A percentile compares a stretch with the other conserved stretches of the same genome.
Conservation (phyloP, 768 basidiomycete species). For the Xerocomellus amylosporus region DNA sequence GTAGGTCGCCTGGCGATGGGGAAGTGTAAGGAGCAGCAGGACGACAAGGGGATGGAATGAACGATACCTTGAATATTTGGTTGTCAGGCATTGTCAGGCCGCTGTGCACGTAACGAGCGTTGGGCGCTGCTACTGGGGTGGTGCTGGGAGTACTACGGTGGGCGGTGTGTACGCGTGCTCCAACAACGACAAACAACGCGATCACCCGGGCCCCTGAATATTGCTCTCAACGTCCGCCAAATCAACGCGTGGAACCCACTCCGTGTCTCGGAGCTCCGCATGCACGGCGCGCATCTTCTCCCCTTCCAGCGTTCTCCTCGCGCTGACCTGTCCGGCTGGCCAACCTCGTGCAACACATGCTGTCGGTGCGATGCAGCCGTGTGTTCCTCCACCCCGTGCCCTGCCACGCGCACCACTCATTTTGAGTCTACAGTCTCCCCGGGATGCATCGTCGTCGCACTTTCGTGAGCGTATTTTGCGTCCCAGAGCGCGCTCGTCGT, state of each 20-base stretch:
- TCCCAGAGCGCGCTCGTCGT: background rate
- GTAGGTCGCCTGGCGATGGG: slow-evolving; percentile 69
- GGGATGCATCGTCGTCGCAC: background rate
- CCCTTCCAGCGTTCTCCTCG: background rate
- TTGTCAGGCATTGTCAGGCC: slow-evolving; percentile 65
- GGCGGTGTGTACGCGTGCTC: slow-evolving; percentile 34
- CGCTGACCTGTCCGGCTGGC: background rate
- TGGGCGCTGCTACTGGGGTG: slow-evolving; percentile 5
- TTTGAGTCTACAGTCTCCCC: background rate
- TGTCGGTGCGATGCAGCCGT: slow-evolving; percentile 4
- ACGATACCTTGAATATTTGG: slow-evolving; percentile 83
- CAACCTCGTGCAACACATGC: slow-evolving; percentile 24
- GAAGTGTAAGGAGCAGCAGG: background rate
- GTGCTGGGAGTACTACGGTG: slow-evolving; percentile 16
- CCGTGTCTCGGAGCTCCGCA: slow-evolving; percentile 1
- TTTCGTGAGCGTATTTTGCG: background rate
- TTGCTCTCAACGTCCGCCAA: background rate
- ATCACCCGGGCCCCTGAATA: slow-evolving; percentile 17
- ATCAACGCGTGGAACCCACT: background rate
- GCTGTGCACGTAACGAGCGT: slow-evolving; percentile 9
- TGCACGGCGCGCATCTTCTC: background rate
- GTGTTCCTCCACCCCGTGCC: slow-evolving; percentile 17
- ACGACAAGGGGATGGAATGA: background rate
- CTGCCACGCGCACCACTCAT: slow-evolving; percentile 2
- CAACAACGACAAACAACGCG: slow-evolving; percentile 43